Base-by-base conservation (phyloP, 371 early-diverging fungal genomes). In the Parasitella parasitica region DNA sequence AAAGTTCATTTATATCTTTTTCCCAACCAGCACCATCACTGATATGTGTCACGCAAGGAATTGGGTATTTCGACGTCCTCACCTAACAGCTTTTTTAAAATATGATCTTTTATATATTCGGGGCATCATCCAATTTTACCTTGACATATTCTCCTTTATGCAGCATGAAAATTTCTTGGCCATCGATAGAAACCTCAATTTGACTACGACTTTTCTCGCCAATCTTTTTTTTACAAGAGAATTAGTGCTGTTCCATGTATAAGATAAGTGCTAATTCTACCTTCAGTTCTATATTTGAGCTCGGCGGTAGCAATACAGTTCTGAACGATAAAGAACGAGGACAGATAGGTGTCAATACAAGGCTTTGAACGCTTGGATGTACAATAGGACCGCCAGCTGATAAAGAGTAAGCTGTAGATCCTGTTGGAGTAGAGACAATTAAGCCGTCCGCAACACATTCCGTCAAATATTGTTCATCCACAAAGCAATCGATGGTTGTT, bases 291-390 rank as follows among this genome's bases (percentile, higher is more conserved):
- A 90, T 79, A 15, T 70, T 78, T n/a, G 92, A 77, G 63, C 78
- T 78, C 7, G 94, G 80, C 49, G 97, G 98, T 35, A 98, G 72
- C 37, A 97, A 70, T 43, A 95, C 90, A 0, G 98, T 93, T 30
- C 97, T 84, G 74, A 97, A 97, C 11, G 94, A 94, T 32, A 97
- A 77, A 13, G 97, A 95, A 61, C 96, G 86, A 6, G 98, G 96
- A 69, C 98, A 98, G 64, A 98, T 96, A 0, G 98, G 97, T 1
- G 98, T 96, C 51, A 98, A 64, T 0, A 96, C 75, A 49, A 96
- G 73, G 11, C 92, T 86, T 53, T 92, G 91, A 20, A 97, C 93
- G 13, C 91, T 86, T 13, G 98, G 98, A 70, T 98, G 98, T 16
- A 95, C 91, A 56, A 97, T 91, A 0, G 97, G 94, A 0, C 98